Evolutionary conservation across 306 rosid genomes (phyloP), one percentile per base, ranked within the genome.

Genomic region (Hylodesmum podocarpum): DNA sequence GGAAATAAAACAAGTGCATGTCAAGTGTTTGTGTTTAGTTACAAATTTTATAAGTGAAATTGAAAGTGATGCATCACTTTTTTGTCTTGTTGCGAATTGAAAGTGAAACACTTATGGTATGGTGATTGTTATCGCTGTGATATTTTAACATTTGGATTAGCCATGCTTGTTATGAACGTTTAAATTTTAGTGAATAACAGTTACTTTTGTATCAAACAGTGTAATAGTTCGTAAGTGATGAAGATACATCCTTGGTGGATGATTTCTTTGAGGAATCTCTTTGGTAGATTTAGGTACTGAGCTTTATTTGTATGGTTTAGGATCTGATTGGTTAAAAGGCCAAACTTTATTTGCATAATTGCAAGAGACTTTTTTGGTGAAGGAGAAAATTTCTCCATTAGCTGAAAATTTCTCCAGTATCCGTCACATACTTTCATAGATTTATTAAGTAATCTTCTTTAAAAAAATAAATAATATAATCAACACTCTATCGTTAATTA

Each of bases 11-110:
- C 4, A 24, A 36, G 49, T 46, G 72, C 22, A 18, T 61, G 9
- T 28, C 3, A 19, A 19, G 11, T 82, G 74, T 43, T 77, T 76
- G 7, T 72, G 11, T 54, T 71, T 55, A 25, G 66, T 55, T 36
- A 50, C n/a, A n/a, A 25, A 19, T 37, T 39, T 36, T 53, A 9
- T n/a, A n/a, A n/a, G n/a, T n/a, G n/a, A n/a, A n/a, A n/a, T n/a
- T n/a, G n/a, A n/a, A n/a, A n/a, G n/a, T n/a, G n/a, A n/a, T n/a
- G n/a, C n/a, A n/a, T n/a, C n/a, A n/a, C n/a, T n/a, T n/a, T n/a
- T n/a, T 12, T 31, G 61, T 59, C 73, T 19, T 40, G 15, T 51
- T 43, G 70, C 12, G 6, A 72, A 67, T 66, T 37, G 39, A 33
- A 25, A 46, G 19, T 25, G 36, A 78, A 68, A 54, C 18, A 49